These are phyloP conservation scores for Laguncularia racemosa DNA, from an alignment of 345 rosid genomes.

Conservation along the genomic window DNA sequence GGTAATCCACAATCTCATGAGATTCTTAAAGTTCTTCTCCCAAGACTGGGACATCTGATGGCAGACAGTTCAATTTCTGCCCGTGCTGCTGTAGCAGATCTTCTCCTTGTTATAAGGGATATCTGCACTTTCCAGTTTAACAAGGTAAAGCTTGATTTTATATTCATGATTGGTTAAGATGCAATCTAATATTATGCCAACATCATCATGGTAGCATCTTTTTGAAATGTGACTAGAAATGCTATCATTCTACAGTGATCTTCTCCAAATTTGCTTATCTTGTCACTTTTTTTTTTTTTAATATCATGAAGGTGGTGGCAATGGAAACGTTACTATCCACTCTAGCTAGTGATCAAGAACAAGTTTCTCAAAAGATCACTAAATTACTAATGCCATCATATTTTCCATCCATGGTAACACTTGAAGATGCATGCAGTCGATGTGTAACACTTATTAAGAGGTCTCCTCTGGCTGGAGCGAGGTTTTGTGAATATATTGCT, in stretches of 20 bases:
- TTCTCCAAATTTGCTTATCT: neutral
- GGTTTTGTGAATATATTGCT: conserved; percentile 72
- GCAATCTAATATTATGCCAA: neutral
- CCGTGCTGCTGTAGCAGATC: conserved; percentile 64
- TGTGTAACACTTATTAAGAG: conserved; percentile 73
- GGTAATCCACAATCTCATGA: conserved; percentile 92
- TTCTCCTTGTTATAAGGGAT: conserved; percentile 70
- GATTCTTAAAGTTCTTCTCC: conserved; percentile 78
- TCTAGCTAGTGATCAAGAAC: conserved; percentile 64
- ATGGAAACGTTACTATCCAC: conserved; percentile 52
- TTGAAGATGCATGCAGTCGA: conserved; percentile 75
- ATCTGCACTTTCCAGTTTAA: conserved; percentile 66
- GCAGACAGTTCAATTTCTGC: conserved; percentile 48
- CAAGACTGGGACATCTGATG: conserved; percentile 70
- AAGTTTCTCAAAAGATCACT: conserved; percentile 69
- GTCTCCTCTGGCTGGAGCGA: conserved; percentile 80
- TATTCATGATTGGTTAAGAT: conserved; percentile 1
- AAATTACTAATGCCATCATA: conserved; percentile 78
- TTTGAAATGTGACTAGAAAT: too few species aligned
- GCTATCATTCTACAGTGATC: too few species aligned
- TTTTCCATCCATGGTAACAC: conserved; percentile 62
- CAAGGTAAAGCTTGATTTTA: conserved; percentile 40
- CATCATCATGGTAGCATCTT: conserved; percentile 2
- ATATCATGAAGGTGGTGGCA: conserved; percentile 53
- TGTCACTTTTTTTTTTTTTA: conserved; percentile 5